These are phyloP conservation scores for Vicia sativa DNA, from an alignment of 306 rosid species.

Conservation along the genomic window DNA sequence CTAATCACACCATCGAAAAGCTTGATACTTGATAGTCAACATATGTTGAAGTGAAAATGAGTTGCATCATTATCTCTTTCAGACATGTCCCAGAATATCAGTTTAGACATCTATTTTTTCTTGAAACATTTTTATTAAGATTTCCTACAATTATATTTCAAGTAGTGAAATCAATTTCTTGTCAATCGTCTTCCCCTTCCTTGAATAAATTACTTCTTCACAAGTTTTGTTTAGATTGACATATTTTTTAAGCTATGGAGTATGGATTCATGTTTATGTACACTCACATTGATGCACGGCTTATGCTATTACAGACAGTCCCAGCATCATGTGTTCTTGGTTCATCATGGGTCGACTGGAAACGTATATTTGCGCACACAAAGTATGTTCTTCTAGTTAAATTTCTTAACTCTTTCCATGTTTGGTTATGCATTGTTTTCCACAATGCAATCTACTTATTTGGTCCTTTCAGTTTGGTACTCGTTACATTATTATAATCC, in stretches of 20 bases:
- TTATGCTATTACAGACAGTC: slow-evolving; percentile 56
- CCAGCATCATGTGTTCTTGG: slow-evolving; percentile 87
- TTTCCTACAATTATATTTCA: slow-evolving; percentile 25
- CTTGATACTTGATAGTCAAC: neutral
- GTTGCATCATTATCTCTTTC: slow-evolving; percentile 1
- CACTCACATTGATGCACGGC: slow-evolving; percentile 9
- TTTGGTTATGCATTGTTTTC: slow-evolving; percentile 25
- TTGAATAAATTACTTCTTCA: neutral
- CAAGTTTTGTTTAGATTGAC: slow-evolving; percentile 11
- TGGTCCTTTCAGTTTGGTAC: slow-evolving; percentile 17
- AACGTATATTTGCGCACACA: slow-evolving; percentile 68
- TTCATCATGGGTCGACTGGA: slow-evolving; percentile 83
- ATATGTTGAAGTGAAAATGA: slow-evolving; percentile 30
- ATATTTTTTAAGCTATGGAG: slow-evolving; percentile 1
- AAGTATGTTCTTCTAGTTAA: slow-evolving; percentile 50
- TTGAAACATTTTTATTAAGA: slow-evolving; percentile 26
- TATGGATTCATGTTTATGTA: slow-evolving; percentile 9
- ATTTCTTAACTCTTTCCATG: slow-evolving; percentile 17
- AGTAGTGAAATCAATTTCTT: slow-evolving; percentile 9
- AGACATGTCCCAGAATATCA: slow-evolving; percentile 1
- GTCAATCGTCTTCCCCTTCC: slow-evolving; percentile 8
- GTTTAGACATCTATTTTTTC: slow-evolving; percentile 1
- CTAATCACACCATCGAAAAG: neutral
- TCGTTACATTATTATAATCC: neutral
- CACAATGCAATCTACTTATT: slow-evolving; percentile 16